phyloP scores from a whole-genome alignment of 1,284 basidiomycete genomes.

The Veloboletus limbatus region DNA sequence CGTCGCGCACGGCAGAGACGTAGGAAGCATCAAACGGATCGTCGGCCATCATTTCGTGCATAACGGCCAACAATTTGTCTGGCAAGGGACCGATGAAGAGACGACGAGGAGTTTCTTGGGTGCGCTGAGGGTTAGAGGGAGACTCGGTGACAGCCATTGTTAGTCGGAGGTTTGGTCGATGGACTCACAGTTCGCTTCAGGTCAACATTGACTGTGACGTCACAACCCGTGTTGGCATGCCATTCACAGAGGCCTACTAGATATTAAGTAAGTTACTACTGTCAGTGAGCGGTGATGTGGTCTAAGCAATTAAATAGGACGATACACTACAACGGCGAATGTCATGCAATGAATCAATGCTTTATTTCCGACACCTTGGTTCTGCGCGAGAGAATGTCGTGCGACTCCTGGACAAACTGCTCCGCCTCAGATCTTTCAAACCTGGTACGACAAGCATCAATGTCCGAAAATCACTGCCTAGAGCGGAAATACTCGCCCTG shows the following conservation, averaged over 20 bases:
- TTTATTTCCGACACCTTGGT: conserved; percentile 27
- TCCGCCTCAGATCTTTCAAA: conserved; percentile 78
- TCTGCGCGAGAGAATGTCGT: conserved; percentile 41
- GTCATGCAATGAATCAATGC: conserved; percentile 16
- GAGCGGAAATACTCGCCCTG: conserved; percentile 53
- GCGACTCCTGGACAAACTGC: conserved; percentile 58
- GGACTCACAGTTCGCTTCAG: conserved; percentile 2
- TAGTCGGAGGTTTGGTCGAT: neutral
- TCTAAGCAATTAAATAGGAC: conserved; percentile 17
- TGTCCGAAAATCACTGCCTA: conserved; percentile 11
- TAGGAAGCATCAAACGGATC: conserved; percentile 36
- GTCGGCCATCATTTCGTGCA: conserved; percentile 30
- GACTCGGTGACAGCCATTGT: conserved; percentile 6
- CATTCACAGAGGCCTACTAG: no score
- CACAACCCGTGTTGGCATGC: conserved; percentile 6
- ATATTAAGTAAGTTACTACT: conserved; percentile 5
- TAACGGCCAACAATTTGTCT: conserved; percentile 43
- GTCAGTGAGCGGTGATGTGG: conserved; percentile 23
- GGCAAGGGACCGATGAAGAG: conserved; percentile 68
- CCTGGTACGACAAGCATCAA: conserved; percentile 38
- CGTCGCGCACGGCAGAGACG: conserved; percentile 29
- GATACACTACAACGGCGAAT: conserved; percentile 2
- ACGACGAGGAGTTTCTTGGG: conserved; percentile 30
- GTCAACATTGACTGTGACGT: conserved; percentile 21
- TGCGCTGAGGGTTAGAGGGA: neutral